phyloP scores from a whole-genome alignment of 768 basidiomycete genomes.

The Rhizopogon vinicolor region DNA sequence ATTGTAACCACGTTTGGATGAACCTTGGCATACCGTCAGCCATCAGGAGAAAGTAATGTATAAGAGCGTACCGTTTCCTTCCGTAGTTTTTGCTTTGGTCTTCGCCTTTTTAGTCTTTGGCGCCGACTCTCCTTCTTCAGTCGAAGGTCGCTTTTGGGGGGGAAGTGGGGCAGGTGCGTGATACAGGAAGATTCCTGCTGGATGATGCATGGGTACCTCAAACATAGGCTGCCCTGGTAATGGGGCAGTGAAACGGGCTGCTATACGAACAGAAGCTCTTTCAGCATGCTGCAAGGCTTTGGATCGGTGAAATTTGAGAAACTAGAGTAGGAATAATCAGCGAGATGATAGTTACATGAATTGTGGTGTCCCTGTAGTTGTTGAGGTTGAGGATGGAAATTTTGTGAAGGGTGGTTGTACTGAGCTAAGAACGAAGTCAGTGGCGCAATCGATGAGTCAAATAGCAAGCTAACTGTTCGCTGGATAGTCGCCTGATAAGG shows the following conservation, averaged over 20 bases:
- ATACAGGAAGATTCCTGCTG: slow-evolving; percentile 23
- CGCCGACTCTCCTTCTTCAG: slow-evolving; percentile 34
- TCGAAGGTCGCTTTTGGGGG: slow-evolving; percentile 32
- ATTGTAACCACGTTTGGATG: slow-evolving; percentile 65
- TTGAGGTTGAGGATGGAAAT: slow-evolving; percentile 28
- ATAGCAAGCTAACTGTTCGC: slow-evolving; percentile 28
- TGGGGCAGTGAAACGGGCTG: slow-evolving; percentile 41
- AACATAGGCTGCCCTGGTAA: slow-evolving; percentile 26
- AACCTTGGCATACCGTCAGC: slow-evolving; percentile 13
- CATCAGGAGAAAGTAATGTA: slow-evolving; percentile 8
- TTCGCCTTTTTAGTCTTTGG: slow-evolving; percentile 47
- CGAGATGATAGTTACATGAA: slow-evolving; percentile 27
- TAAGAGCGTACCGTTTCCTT: slow-evolving; percentile 25
- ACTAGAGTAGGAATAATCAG: slow-evolving; percentile 12
- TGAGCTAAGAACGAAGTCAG: slow-evolving; percentile 24
- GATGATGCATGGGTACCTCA: slow-evolving; percentile 28
- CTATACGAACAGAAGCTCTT: slow-evolving; percentile 55
- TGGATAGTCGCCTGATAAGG: slow-evolving; percentile 39
- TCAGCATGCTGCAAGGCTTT: slow-evolving; percentile 50
- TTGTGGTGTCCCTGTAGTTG: slow-evolving; percentile 21
- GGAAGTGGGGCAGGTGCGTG: slow-evolving; percentile 24
- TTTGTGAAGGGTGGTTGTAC: slow-evolving; percentile 28
- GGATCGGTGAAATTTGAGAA: slow-evolving; percentile 15
- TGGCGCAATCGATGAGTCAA: slow-evolving; percentile 3
- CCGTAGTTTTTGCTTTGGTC: slow-evolving; percentile 31